Evolutionary conservation across 1,284 basidiomycete species (phyloP), one percentile per base, ranked within the genome.

Genomic region (Malassezia japonica): DNA sequence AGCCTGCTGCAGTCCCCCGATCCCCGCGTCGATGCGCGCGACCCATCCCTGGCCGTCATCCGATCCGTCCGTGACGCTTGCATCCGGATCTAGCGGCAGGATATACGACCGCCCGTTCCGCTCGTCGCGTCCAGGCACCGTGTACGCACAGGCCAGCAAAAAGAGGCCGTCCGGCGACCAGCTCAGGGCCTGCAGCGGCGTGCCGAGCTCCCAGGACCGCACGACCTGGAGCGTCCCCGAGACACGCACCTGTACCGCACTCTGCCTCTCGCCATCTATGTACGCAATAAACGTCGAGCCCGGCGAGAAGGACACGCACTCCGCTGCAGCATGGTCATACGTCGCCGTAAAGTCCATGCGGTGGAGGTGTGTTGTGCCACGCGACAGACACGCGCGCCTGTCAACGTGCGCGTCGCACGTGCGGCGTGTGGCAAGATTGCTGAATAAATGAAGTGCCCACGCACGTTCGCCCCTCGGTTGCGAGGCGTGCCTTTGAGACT

Each of bases 261-360:
- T 42, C 4, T 32, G 10, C 37, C 48, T 36, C 6, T 46, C 42
- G 13, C 60, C 64, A 2, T 50, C 57, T 1, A 66, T 51, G 8
- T 59, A 68, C 21, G 64, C 64, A 12, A 68, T 36, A 43, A 68
- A 68, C 28, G 64, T 68, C 2, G 65, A 68, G 20, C 64, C 64
- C 1, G 65, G 65, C n/a, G 65, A 68, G 40, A 62, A 68, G 46
- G 50, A 33, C 39, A 68, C 46, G 48, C 60, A 61, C 20, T 57
- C 56, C 46, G 50, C 46, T 16, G 59, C 56, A n/a, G 62, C 59
- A 47, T 68, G 63, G 21, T 48, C 35, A 25, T 60, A 65, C 13
- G 64, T 52, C 28, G 59, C 55, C 18, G 65, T 66, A 42, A 68
- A 68, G 29, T 68, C 65, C 65, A 68, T 68, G 28, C 10, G 18